Percentiles rank a stretch among this genome's conserved stretches.
Conservation (phyloP, 441 rosid species). For the Geranium incanum region DNA sequence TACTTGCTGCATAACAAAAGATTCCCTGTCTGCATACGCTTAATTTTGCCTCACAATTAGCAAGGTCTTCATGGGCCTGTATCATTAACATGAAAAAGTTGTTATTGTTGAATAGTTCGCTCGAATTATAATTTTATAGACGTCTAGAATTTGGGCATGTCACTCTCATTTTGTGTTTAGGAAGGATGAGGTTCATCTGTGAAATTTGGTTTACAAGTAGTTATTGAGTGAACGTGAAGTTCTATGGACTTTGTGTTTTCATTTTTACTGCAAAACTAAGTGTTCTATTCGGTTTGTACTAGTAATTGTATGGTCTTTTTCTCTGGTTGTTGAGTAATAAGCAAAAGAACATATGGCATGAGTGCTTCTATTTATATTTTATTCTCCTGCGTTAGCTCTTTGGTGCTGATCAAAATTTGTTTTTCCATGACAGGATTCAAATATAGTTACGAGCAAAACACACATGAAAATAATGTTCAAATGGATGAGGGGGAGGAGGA, state of each 20-base stretch:
- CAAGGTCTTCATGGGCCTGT: not conserved
- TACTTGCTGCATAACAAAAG: not conserved
- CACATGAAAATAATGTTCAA: constrained; percentile 89
- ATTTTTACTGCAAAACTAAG: not conserved
- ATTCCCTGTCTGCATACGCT: not conserved
- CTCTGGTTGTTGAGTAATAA: not conserved
- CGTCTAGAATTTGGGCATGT: not conserved
- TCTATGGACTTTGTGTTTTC: not conserved
- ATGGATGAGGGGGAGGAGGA: constrained; percentile 91
- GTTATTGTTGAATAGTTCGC: not conserved
- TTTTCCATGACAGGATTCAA: constrained; percentile 47
- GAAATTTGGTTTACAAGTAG: not conserved
- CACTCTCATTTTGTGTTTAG: not conserved
- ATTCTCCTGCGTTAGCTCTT: not conserved
- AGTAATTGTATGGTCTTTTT: not conserved
- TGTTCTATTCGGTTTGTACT: not conserved
- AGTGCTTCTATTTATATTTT: not conserved
- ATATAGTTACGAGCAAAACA: constrained; percentile 68
- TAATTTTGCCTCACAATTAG: not conserved
- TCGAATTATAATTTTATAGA: not conserved
- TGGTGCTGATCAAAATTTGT: not conserved
- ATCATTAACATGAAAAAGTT: not conserved
- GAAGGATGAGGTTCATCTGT: not conserved
- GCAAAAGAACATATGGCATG: not conserved
- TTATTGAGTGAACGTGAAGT: not conserved